A percentile compares a stretch with the other conserved stretches of the same genome.
These are phyloP conservation scores for Calonectria crousiana DNA, from an alignment of 2,329 filamentous ascomycete species.

Conservation along the genomic window DNA sequence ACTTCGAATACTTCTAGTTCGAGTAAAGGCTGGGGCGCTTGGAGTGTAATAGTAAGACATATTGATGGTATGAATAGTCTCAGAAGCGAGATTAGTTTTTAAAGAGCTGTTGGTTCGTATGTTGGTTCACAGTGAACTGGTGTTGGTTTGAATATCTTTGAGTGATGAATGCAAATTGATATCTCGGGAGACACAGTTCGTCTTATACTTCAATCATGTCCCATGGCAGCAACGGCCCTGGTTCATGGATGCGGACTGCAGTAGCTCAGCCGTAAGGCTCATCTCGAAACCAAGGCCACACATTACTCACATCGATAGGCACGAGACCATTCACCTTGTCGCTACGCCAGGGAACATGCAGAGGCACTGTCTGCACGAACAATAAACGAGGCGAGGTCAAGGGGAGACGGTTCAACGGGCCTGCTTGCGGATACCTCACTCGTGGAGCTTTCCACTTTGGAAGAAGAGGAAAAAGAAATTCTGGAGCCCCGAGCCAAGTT, in stretches of 20 bases:
- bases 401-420: conserved; percentile 9
- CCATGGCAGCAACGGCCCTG: conserved; percentile 13
- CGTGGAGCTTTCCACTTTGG: conserved; percentile 26
- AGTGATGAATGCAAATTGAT: neutral
- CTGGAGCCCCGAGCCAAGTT: neutral
- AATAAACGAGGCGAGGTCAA: neutral
- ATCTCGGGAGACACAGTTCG: conserved; percentile 13
- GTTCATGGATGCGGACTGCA: conserved; percentile 21
- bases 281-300: conserved; percentile 1
- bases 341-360: conserved; percentile 4
- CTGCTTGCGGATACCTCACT: neutral
- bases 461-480: neutral
- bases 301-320: conserved; percentile 22
- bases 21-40: conserved; percentile 42
- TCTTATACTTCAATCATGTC: conserved; percentile 21
- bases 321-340: conserved; percentile 25
- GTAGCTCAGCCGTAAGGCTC: conserved; percentile 30
- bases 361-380: conserved; percentile 12
- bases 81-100: neutral
- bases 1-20: conserved; percentile 56
- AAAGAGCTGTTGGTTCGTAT: neutral
- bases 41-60: conserved; percentile 46
- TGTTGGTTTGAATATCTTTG: neutral
- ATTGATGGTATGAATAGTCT: neutral
- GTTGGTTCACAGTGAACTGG: neutral